Evolutionary conservation across 208 protist genomes (phyloP), one percentile per base, ranked within the genome.

Genomic region (Leishmania major): DNA sequence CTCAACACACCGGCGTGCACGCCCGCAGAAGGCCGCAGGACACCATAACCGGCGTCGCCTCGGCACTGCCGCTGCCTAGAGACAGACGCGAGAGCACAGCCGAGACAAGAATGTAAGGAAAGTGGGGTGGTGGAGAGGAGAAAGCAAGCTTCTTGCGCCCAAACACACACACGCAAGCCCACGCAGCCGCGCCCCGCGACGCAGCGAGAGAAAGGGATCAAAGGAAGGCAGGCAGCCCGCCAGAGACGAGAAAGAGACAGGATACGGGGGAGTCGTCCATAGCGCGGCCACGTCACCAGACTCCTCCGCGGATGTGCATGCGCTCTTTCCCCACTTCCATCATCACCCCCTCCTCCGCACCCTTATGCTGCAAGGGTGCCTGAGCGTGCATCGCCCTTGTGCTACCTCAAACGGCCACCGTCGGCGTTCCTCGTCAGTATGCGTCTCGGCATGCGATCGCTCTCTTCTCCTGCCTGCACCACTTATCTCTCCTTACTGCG

Each of bases 81-180:
- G n/a, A 40, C 57, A 62, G 57, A 62, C 28, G 25, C 28, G 57
- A 62, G 3, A 62, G 57, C 17, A 13, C 5, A 62, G 57, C 25
- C 13, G 57, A 62, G 57, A 62, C 57, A 62, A 62, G 2, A 31
- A 62, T 15, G 57, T 22, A 55, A 22, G 22, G 51, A 6, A 55
- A 55, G 51, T 22, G 17, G 10, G 2, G 10, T 22, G 15, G 15
- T 55, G 17, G 15, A 55, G 8, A 17, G 15, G 17, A 55, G 51
- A 15, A 22, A 10, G n/a, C 31, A 17, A 3, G 64, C 13, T 45
- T 25, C 43, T 51, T 22, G 11, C 43, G n/a, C 22, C 25, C 47
- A 75, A 47, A 57, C 43, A 74, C 51, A 71, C 73, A 45, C 73
- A n/a, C 31, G n/a, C 74, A 60, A 45, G 22, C 55, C 28, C 77